These are phyloP conservation scores for Candida hungchunana DNA, from an alignment of 805 yeast genomes.

Conservation along the genomic window DNA sequence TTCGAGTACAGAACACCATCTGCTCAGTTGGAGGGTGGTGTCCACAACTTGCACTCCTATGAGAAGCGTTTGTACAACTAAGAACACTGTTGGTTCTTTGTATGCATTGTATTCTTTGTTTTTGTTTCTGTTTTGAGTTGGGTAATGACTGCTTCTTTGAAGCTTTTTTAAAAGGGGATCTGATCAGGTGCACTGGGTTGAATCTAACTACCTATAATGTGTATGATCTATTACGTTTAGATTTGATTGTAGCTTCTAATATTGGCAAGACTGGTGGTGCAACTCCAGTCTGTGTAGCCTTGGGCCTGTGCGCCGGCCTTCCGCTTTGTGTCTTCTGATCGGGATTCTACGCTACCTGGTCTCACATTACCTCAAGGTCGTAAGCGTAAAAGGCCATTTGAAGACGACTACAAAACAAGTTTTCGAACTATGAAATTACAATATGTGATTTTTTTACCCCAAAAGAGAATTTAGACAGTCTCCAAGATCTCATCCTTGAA, in stretches of 20 bases:
- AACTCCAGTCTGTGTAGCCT: too few species aligned
- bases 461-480: constrained; percentile 61
- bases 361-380: too few species aligned
- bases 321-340: too few species aligned
- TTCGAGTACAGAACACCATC: constrained; percentile 98
- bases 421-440: constrained; percentile 14
- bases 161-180: neutral
- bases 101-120: constrained; percentile 1
- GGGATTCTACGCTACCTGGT: too few species aligned
- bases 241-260: neutral
- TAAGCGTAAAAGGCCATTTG: too few species aligned
- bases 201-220: constrained; percentile 9
- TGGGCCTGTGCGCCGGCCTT: too few species aligned
- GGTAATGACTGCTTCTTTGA: neutral
- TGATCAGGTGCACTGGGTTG: constrained; percentile 2
- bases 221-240: constrained; percentile 6
- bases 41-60: constrained; percentile 91
- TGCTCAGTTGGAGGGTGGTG: constrained; percentile 99
- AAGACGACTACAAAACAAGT: neutral
- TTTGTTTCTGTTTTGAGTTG: neutral
- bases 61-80: constrained; percentile 89
- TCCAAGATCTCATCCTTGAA: constrained; percentile 99
- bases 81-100: constrained; percentile 1
- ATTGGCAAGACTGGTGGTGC: too few species aligned
- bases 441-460: constrained; percentile 11